Base-by-base conservation (phyloP, 2,329 filamentous ascomycete genomes). In the Verruconis gallopava region DNA sequence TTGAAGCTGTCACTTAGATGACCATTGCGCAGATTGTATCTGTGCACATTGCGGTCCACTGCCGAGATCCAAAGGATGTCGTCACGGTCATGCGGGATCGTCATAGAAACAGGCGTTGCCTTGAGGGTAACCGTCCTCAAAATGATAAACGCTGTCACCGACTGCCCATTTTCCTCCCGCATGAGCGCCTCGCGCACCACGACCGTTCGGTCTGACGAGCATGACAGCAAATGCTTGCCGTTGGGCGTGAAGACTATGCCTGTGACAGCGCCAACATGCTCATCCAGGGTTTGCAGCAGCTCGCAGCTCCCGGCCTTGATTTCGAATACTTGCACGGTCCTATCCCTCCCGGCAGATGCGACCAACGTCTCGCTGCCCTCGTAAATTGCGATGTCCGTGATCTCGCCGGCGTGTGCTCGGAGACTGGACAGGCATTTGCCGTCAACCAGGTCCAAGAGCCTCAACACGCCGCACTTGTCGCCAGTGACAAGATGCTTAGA, bases 301-400 rank as follows among this genome's bases (percentile, higher is more conserved):
- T 82, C 74, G 59, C 93, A 81, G 2, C 61, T 62, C 2, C 75
- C 71, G 11, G 61, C 66, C 1, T 64, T 62, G 18, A 69, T 68
- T 46, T 75, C 70, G 56, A 95, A 96, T n/a, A 98, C 65, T 57
- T 98, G 91, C 1, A 89, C 75, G n/a, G 82, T 94, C 39, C 91
- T 79, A 60, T 98, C 91, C 49, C 91, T 74, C 25, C 85, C 84
- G 55, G 81, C 88, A 9, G 80, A 86, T 14, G 84, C 89, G 50
- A 96, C 69, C 36, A 94, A 66, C 25, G 76, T 72, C 1, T 71
- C 66, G 35, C 70, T 69, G 50, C 22, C 13, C 15, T 84, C 75
- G 51, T 77, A 77, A 3, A 93, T 68, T 15, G 79, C 75, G 50
- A 96, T 80, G 51, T 81, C 82, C 30, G 85, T 85, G 47, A 93